Percentiles rank a stretch among this genome's conserved stretches.
phyloP scores from a whole-genome alignment of 2,329 filamentous ascomycete species.

The Microsporum audouinii region DNA sequence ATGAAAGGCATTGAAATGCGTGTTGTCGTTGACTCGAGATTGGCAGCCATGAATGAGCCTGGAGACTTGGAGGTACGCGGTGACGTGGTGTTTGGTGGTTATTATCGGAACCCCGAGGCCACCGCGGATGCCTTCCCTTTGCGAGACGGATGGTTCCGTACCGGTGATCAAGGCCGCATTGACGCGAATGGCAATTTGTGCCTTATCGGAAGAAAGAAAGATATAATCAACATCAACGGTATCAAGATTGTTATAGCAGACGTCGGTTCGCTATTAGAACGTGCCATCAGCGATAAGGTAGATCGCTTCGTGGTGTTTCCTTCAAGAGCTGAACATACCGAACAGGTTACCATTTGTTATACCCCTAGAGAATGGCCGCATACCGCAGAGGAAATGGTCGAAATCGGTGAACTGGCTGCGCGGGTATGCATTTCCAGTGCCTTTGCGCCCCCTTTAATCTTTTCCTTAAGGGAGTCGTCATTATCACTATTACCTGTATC shows the following conservation, averaged over 20 bases:
- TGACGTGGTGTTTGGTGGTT: constrained; percentile 19
- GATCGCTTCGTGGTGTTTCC: constrained; percentile 33
- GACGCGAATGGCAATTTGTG: constrained; percentile 29
- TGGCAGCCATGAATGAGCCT: not conserved
- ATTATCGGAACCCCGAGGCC: constrained; percentile 15
- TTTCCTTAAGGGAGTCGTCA: constrained; percentile 15
- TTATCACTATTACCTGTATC: constrained; percentile 23
- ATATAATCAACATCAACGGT: constrained; percentile 39
- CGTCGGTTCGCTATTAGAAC: constrained; percentile 32
- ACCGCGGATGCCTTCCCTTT: constrained; percentile 14
- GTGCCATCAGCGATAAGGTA: constrained; percentile 13
- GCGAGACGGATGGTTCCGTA: constrained; percentile 19
- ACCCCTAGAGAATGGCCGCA: constrained; percentile 20
- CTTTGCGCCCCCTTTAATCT: constrained; percentile 17
- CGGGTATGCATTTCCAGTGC: not conserved
- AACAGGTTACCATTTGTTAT: constrained; percentile 34
- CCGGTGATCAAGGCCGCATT: constrained; percentile 19
- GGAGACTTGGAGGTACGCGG: constrained; percentile 31
- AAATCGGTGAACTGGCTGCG: not conserved
- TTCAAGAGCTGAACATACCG: constrained; percentile 24
- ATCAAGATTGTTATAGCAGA: constrained; percentile 32
- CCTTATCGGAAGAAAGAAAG: constrained; percentile 33
- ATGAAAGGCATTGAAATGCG: constrained; percentile 20
- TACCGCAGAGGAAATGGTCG: constrained; percentile 16
- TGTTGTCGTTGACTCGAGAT: constrained; percentile 16